Percentiles rank a stretch among this genome's conserved stretches.
Conservation (phyloP, 2,329 filamentous ascomycete species). For the Monilinia fructigena region DNA sequence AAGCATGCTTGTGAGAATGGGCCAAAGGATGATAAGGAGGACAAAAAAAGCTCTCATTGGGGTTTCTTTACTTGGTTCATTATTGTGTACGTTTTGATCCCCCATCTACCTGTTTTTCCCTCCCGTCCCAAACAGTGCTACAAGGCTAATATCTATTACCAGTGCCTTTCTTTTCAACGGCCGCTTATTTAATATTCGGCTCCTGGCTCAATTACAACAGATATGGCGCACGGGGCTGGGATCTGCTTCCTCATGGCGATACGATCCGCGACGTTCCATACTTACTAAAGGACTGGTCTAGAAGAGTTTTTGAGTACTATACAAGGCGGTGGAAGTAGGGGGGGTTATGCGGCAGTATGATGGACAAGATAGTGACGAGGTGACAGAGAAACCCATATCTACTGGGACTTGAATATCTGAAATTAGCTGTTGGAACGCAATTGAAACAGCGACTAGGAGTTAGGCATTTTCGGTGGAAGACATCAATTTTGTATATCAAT, state of each 20-base stretch:
- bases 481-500: slow-evolving; percentile 15
- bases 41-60: slow-evolving; percentile 61
- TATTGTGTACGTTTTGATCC: slow-evolving; percentile 66
- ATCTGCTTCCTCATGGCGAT: slow-evolving; percentile 88
- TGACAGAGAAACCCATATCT: background rate
- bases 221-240: slow-evolving; percentile 93
- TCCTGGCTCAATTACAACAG: slow-evolving; percentile 99
- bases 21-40: slow-evolving; percentile 47
- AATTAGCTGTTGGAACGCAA: background rate
- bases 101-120: background rate
- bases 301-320: slow-evolving; percentile 76
- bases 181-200: slow-evolving; percentile 93
- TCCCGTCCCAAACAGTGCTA: background rate
- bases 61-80: slow-evolving; percentile 98
- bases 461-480: slow-evolving; percentile 9
- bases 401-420: background rate
- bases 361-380: background rate
- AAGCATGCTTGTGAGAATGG: slow-evolving; percentile 77
- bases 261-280: slow-evolving; percentile 91
- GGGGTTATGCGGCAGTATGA: slow-evolving; percentile 86
- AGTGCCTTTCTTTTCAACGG: slow-evolving; percentile 80
- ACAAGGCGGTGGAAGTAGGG: slow-evolving; percentile 78
- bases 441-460: slow-evolving; percentile 15
- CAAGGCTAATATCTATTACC: slow-evolving; percentile 25
- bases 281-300: slow-evolving; percentile 82